Evolutionary conservation across 306 rosid species (phyloP), one percentile per base, ranked within the genome.

Genomic region (Neltuma alba): DNA sequence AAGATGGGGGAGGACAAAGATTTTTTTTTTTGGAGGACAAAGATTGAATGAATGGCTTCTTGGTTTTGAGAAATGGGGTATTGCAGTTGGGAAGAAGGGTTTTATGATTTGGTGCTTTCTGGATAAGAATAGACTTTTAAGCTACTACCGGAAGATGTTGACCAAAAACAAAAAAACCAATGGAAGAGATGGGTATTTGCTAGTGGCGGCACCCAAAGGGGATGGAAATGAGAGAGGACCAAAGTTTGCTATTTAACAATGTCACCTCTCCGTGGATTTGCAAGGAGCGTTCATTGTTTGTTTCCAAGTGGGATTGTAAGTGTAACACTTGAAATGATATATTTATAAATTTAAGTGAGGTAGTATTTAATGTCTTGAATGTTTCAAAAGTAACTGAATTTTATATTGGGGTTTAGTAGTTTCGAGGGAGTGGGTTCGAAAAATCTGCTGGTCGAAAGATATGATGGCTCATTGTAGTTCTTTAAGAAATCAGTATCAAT

Each of bases 231-330:
- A n/a, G n/a, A n/a, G 36, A 33, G 36, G 36, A 5, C 36, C 36
- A 33, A 1, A 41, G 1, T 9, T 41, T 41, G 14, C 1, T 41
- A 41, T 41, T 41, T 37, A 37, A 37, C 40, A 4, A 6, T 37
- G 40, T 5, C 36, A 33, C 4, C 36, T 33, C 2, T 33, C 5
- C 18, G 55, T 1, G 23, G 1, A 20, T 1, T 50, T 50, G 4
- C 25, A 50, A 18, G 58, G 27, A 7, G 25, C 1, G 15, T 48
- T 48, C 70, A 2, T 57, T 33, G 16, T 21, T 31, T 64, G 64
- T 14, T 11, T 23, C 16, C 74, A 76, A 65, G 80, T 76, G 74
- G 65, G 15, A 14, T 34, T 10, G 16, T 62, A n/a, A n/a, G n/a
- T n/a, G n/a, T n/a, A 23, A 60, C 3, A 0, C 28, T 34, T 33